Conservation (phyloP, 768 basidiomycete species). For the Boletus rubropictus region DNA sequence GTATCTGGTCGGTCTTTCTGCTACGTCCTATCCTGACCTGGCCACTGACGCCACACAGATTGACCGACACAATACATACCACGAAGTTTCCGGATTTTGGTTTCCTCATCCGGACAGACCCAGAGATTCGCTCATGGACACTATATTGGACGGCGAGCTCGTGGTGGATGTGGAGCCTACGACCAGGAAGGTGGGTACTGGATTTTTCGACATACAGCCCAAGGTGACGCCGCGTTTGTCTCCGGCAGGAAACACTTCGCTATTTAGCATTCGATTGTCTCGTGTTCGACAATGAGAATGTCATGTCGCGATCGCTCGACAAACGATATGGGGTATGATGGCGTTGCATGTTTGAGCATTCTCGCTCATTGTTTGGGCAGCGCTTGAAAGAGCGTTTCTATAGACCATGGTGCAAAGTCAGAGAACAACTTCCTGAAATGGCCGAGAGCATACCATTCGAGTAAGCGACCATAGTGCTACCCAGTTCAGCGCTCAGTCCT, state of each 20-base stretch:
- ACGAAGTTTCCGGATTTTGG: constrained; percentile 65
- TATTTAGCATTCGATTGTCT: constrained; percentile 91
- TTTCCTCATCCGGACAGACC: constrained; percentile 87
- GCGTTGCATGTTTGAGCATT: background rate
- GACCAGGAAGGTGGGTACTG: constrained; percentile 55
- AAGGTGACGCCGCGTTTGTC: background rate
- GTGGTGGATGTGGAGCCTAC: constrained; percentile 82
- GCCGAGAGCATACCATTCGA: constrained; percentile 67
- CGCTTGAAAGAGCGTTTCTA: constrained; percentile 76
- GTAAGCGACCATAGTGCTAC: constrained; percentile 41
- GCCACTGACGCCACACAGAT: constrained; percentile 48
- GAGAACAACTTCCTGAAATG: constrained; percentile 65
- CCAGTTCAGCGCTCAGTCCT: constrained; percentile 3
- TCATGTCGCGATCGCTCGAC: constrained; percentile 78
- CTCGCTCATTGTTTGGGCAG: constrained; percentile 10
- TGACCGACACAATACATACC: constrained; percentile 89
- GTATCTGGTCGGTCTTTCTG: constrained; percentile 59
- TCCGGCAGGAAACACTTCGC: constrained; percentile 65
- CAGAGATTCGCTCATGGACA: constrained; percentile 61
- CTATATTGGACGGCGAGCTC: constrained; percentile 89
- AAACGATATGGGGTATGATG: constrained; percentile 83
- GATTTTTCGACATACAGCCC: background rate
- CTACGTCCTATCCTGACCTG: background rate
- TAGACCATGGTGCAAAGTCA: constrained; percentile 69
- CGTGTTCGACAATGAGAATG: constrained; percentile 77